Percentiles rank a stretch among this genome's conserved stretches.
phyloP scores from a whole-genome alignment of 345 rosid species.

The Pistacia integerrima region DNA sequence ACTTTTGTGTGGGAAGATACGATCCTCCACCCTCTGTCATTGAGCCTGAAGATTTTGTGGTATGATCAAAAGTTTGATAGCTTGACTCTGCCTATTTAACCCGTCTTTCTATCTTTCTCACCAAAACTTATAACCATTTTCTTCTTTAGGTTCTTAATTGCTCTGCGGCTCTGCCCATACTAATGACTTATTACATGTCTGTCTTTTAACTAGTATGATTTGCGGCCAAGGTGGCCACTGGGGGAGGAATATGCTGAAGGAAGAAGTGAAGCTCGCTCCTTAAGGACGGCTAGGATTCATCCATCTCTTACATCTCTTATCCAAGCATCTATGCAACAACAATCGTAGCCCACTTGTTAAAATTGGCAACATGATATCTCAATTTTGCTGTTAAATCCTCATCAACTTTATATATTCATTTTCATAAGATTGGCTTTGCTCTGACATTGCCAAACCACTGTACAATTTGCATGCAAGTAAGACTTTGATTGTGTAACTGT shows the following conservation, averaged over 20 bases:
- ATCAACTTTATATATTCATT: too few species aligned
- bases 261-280: conserved; percentile 76
- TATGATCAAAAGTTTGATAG: conserved; percentile 25
- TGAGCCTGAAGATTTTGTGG: conserved; percentile 77
- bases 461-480: too few species aligned
- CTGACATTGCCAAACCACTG: too few species aligned
- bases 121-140: neutral
- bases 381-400: too few species aligned
- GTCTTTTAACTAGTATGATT: conserved; percentile 62
- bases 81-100: neutral
- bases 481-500: too few species aligned
- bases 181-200: neutral
- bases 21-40: conserved; percentile 87
- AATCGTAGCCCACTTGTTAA: conserved; percentile 12
- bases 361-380: neutral
- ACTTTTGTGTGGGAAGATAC: conserved; percentile 80
- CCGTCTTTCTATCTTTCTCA: neutral
- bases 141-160: neutral
- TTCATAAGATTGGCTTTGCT: too few species aligned
- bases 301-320: conserved; percentile 88
- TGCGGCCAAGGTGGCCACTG: conserved; percentile 93
- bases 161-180: too few species aligned
- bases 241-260: conserved; percentile 87
- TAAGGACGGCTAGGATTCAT: conserved; percentile 75
- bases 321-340: conserved; percentile 47